These are phyloP conservation scores for Daldinia sp. DNA, from an alignment of 2,329 filamentous ascomycete genomes.

Conservation along the genomic window DNA sequence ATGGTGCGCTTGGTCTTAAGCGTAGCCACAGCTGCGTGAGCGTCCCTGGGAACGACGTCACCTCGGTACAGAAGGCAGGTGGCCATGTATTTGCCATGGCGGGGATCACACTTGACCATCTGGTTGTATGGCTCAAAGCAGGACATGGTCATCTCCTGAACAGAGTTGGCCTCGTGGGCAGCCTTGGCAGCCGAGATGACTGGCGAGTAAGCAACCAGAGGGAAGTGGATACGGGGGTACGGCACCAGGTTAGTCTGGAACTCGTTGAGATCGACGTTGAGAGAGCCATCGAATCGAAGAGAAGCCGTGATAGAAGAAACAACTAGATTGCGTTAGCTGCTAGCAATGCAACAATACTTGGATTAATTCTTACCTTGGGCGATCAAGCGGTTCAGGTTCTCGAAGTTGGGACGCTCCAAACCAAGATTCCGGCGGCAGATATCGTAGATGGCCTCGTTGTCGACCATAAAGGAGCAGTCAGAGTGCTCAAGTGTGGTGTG, in stretches of 20 bases:
- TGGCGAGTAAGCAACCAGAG: constrained; percentile 94
- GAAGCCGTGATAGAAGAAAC: constrained; percentile 99
- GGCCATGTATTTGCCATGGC: constrained; percentile 99
- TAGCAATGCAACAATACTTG: constrained; percentile 34
- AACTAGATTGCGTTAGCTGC: constrained; percentile 65
- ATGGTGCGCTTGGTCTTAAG: constrained; percentile 99
- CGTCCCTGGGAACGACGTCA: constrained; percentile 97
- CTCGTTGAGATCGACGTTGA: constrained; percentile 99
- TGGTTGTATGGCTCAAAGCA: constrained; percentile 99
- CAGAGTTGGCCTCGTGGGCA: constrained; percentile 96
- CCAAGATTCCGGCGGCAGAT: constrained; percentile 98
- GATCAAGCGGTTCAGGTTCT: constrained; percentile 99
- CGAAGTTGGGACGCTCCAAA: constrained; percentile 96
- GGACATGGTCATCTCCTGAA: constrained; percentile 97
- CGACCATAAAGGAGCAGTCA: constrained; percentile 99
- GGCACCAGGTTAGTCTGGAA: constrained; percentile 99
- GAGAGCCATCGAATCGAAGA: constrained; percentile 96
- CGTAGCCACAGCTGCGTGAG: constrained; percentile 89
- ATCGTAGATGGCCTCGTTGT: constrained; percentile 99
- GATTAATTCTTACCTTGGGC: constrained; percentile 78
- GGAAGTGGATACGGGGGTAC: constrained; percentile 99
- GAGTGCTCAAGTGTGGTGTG: constrained; percentile 99
- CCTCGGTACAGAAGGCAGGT: constrained; percentile 98
- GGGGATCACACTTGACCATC: constrained; percentile 99
- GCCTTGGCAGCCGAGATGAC: constrained; percentile 96